Evolutionary conservation across 441 rosid species (phyloP).

Genomic region (Arabidopsis lyrata): DNA sequence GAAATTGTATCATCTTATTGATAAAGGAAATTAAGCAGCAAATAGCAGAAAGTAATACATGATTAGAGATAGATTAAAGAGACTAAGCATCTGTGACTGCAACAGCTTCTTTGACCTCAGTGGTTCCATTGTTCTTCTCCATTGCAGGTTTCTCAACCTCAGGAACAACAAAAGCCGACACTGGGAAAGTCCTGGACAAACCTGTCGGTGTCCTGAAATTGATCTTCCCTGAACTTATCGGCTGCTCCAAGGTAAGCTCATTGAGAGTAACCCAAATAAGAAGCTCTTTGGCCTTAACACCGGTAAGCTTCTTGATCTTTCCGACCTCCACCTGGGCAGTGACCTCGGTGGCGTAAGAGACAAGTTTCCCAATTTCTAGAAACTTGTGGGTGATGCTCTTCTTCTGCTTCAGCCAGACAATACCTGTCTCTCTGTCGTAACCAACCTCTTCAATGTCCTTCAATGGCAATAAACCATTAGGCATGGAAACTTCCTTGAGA

Average conservation of each 20-base stretch:
- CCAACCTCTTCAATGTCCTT: slow-evolving; percentile 87
- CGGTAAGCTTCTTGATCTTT: slow-evolving; percentile 91
- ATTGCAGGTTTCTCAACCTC: slow-evolving; percentile 45
- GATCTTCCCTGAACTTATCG: slow-evolving; percentile 51
- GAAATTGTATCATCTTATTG: slow-evolving; percentile 30
- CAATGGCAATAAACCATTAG: slow-evolving; percentile 83
- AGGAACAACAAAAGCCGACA: slow-evolving; percentile 51
- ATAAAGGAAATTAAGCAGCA: slow-evolving; percentile 4
- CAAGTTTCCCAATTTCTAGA: slow-evolving; percentile 68
- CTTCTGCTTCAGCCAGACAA: slow-evolving; percentile 96
- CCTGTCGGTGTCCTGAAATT: slow-evolving; percentile 56
- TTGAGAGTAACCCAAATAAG: slow-evolving; percentile 73
- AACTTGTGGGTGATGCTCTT: slow-evolving; percentile 83
- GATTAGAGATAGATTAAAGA: slow-evolving; percentile 21
- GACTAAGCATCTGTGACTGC: slow-evolving; percentile 47
- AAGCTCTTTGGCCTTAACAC: slow-evolving; percentile 93
- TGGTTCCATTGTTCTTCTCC: slow-evolving; percentile 33
- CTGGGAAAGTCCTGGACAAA: slow-evolving; percentile 54
- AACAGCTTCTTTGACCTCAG: slow-evolving; percentile 44
- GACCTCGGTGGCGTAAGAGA: slow-evolving; percentile 70
- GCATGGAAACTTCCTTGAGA: slow-evolving; percentile 67
- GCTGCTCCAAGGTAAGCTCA: slow-evolving; percentile 70
- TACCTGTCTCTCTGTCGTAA: slow-evolving; percentile 76
- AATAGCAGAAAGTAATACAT: slow-evolving; percentile 27
- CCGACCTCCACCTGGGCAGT: slow-evolving; percentile 65